Conservation (phyloP, 2,329 filamentous ascomycete species). For the Aspergillus fijiensis region DNA sequence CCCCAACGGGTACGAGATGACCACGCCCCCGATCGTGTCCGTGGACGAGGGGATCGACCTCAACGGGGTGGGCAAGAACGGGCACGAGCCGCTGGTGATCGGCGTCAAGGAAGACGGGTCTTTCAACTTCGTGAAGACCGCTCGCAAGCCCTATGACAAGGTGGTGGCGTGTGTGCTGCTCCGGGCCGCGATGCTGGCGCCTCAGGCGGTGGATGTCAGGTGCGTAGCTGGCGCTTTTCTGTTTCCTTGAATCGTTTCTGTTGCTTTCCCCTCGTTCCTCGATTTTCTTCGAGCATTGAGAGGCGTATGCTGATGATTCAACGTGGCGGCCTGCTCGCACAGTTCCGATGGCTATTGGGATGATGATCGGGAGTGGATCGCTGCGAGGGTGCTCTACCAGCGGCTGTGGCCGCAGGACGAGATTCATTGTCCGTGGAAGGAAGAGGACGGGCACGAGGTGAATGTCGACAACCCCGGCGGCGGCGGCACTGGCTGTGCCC, state of each 20-base stretch:
- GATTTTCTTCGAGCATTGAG: too few relatives aligned
- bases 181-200: constrained; percentile 19
- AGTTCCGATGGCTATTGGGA: constrained; percentile 5
- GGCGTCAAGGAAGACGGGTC: background rate
- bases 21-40: background rate
- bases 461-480: background rate
- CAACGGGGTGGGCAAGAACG: constrained; percentile 9
- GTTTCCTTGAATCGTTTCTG: too few relatives aligned
- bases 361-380: background rate
- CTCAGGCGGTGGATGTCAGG: constrained; percentile 1
- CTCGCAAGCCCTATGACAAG: constrained; percentile 17
- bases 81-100: constrained; percentile 13
- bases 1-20: background rate
- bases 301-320: background rate
- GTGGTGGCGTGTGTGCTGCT: constrained; percentile 22
- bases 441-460: too few relatives aligned
- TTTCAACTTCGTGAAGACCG: constrained; percentile 17
- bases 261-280: too few relatives aligned
- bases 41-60: constrained; percentile 12
- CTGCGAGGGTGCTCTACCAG: background rate
- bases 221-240: background rate
- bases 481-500: background rate
- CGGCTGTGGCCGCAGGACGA: background rate
- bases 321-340: background rate
- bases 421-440: background rate